These are phyloP conservation scores for Penicillium griseofulvum DNA, from an alignment of 2,329 filamentous ascomycete species.

Conservation along the genomic window DNA sequence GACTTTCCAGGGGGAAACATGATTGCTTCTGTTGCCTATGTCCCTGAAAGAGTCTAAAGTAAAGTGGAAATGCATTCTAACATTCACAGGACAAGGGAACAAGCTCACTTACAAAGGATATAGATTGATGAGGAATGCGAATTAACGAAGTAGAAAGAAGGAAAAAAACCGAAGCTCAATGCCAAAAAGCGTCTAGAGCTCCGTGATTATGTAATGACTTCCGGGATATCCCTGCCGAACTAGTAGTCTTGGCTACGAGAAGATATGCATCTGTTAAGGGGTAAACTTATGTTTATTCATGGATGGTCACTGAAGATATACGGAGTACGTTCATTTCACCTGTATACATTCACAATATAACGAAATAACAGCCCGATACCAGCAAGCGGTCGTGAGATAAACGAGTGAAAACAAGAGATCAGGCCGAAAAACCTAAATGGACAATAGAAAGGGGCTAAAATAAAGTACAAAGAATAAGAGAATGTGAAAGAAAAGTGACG, in stretches of 20 bases:
- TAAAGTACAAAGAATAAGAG: slow-evolving; percentile 7
- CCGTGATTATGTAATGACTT: slow-evolving; percentile 15
- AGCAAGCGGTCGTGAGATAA: neutral
- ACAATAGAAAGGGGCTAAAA: slow-evolving; percentile 4
- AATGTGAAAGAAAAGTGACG: neutral
- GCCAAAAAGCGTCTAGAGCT: slow-evolving; percentile 22
- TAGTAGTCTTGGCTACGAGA: neutral
- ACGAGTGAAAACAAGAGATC: neutral
- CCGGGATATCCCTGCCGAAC: slow-evolving; percentile 8
- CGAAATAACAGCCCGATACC: neutral
- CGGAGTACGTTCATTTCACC: neutral
- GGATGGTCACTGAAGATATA: neutral
- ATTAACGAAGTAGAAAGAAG: slow-evolving; percentile 18
- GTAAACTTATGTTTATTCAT: neutral
- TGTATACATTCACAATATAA: neutral
- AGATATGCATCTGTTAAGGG: neutral
- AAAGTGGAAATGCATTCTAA: neutral
- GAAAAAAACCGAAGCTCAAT: slow-evolving; percentile 24
- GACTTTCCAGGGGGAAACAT: neutral
- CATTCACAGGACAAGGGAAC: neutral
- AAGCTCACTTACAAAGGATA: slow-evolving; percentile 17
- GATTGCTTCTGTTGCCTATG: neutral
- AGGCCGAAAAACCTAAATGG: neutral
- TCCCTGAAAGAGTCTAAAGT: neutral
- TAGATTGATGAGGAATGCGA: slow-evolving; percentile 14